Percentiles rank a stretch among this genome's conserved stretches.
Conservation (phyloP, 192 early-diverging fungal genomes). For the Umbelopsis sp. region DNA sequence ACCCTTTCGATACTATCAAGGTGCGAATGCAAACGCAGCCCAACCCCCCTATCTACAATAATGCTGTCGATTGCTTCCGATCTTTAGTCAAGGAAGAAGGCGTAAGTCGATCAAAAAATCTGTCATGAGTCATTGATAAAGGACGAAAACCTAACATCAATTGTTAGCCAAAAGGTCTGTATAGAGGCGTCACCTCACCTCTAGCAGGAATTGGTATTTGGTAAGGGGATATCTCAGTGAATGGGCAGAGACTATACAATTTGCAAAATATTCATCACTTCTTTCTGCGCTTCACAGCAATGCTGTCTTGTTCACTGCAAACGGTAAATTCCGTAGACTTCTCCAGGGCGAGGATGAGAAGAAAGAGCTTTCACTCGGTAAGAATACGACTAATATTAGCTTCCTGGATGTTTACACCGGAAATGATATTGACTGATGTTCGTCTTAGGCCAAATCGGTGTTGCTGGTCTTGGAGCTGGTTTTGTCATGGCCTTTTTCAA, state of each 20-base stretch:
- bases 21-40: constrained; percentile 71
- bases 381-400: background rate
- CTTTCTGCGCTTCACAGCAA: constrained; percentile 46
- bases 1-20: constrained; percentile 71
- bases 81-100: constrained; percentile 58
- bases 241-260: background rate
- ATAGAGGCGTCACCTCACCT: constrained; percentile 72
- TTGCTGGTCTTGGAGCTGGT: constrained; percentile 64
- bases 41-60: constrained; percentile 58
- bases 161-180: constrained; percentile 58
- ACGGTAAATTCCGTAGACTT: constrained; percentile 61
- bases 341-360: constrained; percentile 50
- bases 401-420: background rate
- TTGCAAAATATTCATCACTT: background rate
- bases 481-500: constrained; percentile 73
- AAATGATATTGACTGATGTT: constrained; percentile 1
- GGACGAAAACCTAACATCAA: background rate
- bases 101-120: constrained; percentile 38
- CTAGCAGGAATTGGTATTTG: constrained; percentile 72
- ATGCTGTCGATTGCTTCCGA: constrained; percentile 61
- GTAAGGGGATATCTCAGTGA: constrained; percentile 39
- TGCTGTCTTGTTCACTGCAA: constrained; percentile 70
- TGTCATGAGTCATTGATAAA: background rate
- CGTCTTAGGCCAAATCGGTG: constrained; percentile 49
- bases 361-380: constrained; percentile 53